A percentile compares a stretch with the other conserved stretches of the same genome.
Evolutionary conservation across 2,329 filamentous ascomycete genomes (phyloP).

Genomic region (Sclerotinia sclerotiorum): DNA sequence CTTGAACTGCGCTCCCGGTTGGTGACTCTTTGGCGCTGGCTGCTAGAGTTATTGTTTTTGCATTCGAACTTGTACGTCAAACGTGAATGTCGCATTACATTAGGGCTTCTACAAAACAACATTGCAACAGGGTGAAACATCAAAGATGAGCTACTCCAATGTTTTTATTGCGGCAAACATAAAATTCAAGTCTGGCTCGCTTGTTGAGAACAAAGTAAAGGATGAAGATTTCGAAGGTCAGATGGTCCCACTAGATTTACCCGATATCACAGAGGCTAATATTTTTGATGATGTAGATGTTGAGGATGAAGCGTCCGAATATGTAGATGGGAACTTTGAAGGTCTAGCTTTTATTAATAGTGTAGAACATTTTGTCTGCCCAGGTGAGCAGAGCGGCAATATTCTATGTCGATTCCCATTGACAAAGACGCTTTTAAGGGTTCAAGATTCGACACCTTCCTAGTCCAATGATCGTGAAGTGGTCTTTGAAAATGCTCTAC

Average conservation of each 20-base stretch:
- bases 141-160: not conserved
- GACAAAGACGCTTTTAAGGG: slow-evolving; percentile 15
- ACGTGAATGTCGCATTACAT: not conserved
- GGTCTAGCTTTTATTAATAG: slow-evolving; percentile 26
- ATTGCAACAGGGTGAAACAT: not conserved
- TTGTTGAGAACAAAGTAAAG: slow-evolving; percentile 21
- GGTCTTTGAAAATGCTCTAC: slow-evolving; percentile 23
- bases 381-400: slow-evolving; percentile 4
- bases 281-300: slow-evolving; percentile 37
- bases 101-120: not conserved
- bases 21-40: not conserved
- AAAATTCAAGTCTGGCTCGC: slow-evolving; percentile 23
- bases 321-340: slow-evolving; percentile 35
- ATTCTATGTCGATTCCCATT: not conserved
- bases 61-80: not conserved
- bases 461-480: slow-evolving; percentile 16
- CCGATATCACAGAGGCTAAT: slow-evolving; percentile 28
- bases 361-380: slow-evolving; percentile 26
- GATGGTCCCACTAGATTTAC: slow-evolving; percentile 26
- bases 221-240: slow-evolving; percentile 29
- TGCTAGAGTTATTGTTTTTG: not conserved
- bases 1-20: not conserved
- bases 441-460: slow-evolving; percentile 26
- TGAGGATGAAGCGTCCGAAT: slow-evolving; percentile 34
- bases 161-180: slow-evolving; percentile 20